Base-by-base conservation (phyloP, 1,284 basidiomycete genomes). In the Ganoderma multipileum region DNA sequence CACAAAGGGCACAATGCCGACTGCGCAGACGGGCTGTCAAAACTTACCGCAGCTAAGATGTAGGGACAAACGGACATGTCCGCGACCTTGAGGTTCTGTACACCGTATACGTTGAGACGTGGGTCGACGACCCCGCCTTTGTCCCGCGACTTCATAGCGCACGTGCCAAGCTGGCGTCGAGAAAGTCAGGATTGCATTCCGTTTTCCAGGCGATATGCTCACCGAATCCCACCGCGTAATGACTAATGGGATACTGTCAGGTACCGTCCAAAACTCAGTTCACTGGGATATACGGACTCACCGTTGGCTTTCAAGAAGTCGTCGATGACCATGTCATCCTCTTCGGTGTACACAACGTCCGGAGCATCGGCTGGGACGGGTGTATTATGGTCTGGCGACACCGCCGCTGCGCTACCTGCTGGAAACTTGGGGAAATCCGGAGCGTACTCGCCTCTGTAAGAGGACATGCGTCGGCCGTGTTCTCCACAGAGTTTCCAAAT, bases 71-170 rank as follows among this genome's bases (percentile, higher is more conserved):
- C 84, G 44, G 86, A 87, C 63, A 85, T 57, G 69, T 86, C 84
- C 81, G 86, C 87, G 30, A 92, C 82, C 78, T 92, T 92, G 61
- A 93, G 79, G 23, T 83, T 81, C 61, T 80, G 71, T 0, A 88
- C 83, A 6, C 90, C 90, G 72, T 92, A 90, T 1, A 92, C 90
- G 73, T 89, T 89, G 57, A 93, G 76, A 2, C 79, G 81, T 2
- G 84, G 69, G 71, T 92, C 89, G 11, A 92, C 88, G 0, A 91
- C 91, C 14, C 90, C 91, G 4, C 84, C 83, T 61, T 82, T 68
- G 12, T 84, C 83, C 28, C 85, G 83, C 0, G 86, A 81, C 74
- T 88, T 90, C 90, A 92, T 14, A 41, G 26, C 28, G 16, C 1
- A n/a, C n/a, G n/a, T n/a, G n/a, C n/a, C n/a, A n/a, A n/a, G n/a